These are phyloP conservation scores for Wickerhamomyces strasburgensis DNA, from an alignment of 805 yeast genomes.

Conservation along the genomic window DNA sequence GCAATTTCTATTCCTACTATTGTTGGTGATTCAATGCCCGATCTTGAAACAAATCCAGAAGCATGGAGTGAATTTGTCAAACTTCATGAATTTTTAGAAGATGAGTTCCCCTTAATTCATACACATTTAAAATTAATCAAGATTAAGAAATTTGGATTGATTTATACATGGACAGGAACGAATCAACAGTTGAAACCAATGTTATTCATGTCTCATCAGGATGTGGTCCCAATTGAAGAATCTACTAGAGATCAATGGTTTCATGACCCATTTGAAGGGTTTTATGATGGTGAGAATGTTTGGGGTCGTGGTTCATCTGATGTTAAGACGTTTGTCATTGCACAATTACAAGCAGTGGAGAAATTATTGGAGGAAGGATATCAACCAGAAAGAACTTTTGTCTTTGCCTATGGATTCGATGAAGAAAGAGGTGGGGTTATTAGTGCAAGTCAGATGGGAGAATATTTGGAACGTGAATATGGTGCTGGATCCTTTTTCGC, in stretches of 20 bases:
- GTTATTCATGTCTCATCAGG: conserved; percentile 71
- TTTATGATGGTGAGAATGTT: conserved; percentile 55
- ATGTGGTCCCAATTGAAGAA: conserved; percentile 70
- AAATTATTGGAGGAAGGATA: conserved; percentile 41
- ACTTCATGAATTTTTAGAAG: conserved; percentile 49
- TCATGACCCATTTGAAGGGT: conserved; percentile 59
- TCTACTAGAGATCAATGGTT: conserved; percentile 56
- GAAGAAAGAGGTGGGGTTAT: conserved; percentile 63
- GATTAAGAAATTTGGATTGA: conserved; percentile 58
- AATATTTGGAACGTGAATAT: conserved; percentile 41
- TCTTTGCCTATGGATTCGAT: conserved; percentile 68
- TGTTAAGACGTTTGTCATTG: conserved; percentile 62
- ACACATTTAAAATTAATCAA: conserved; percentile 41
- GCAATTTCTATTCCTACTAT: conserved; percentile 50
- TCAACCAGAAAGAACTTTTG: conserved; percentile 50
- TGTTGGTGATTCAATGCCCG: conserved; percentile 10
- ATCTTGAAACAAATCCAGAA: conserved; percentile 31
- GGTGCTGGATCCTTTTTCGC: conserved; percentile 57
- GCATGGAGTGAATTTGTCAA: conserved; percentile 16
- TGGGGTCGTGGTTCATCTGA: conserved; percentile 81
- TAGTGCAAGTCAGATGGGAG: conserved; percentile 51
- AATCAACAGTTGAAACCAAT: conserved; percentile 50
- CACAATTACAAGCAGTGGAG: conserved; percentile 57
- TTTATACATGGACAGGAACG: conserved; percentile 60
- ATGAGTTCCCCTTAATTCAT: conserved; percentile 51